Evolutionary conservation across 2,329 filamentous ascomycete species (phyloP).

Genomic region (Hypoxylon sp.): DNA sequence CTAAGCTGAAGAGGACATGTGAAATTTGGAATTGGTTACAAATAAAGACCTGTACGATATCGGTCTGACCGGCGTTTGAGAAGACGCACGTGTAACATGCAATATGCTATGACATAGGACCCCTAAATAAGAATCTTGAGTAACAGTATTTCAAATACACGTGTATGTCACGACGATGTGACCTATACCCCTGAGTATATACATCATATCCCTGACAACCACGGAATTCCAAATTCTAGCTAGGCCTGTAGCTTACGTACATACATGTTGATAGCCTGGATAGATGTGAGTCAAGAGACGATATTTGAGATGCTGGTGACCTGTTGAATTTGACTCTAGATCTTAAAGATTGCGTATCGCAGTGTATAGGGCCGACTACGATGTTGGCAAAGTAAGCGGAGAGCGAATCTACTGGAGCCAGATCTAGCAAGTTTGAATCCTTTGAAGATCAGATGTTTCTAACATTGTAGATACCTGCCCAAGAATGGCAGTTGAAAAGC

Average conservation of each 20-base stretch:
- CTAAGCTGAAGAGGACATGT: conserved; percentile 34
- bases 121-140: conserved; percentile 14
- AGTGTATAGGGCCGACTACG: conserved; percentile 2
- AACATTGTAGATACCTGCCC: conserved; percentile 8
- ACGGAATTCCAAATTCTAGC: conserved; percentile 30
- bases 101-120: background rate
- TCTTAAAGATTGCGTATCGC: background rate
- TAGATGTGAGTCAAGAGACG: conserved; percentile 24
- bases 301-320: conserved; percentile 31
- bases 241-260: conserved; percentile 19
- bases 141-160: conserved; percentile 34
- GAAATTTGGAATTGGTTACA: conserved; percentile 42
- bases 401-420: background rate
- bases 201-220: background rate
- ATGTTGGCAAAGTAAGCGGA: conserved; percentile 11
- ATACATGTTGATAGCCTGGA: conserved; percentile 1
- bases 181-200: conserved; percentile 12
- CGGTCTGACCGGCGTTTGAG: conserved; percentile 12
- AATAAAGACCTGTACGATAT: conserved; percentile 8
- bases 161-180: conserved; percentile 20
- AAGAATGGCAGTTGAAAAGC: background rate
- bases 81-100: conserved; percentile 10
- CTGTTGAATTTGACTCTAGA: background rate
- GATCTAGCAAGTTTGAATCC: background rate
- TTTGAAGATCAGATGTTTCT: background rate